Evolutionary conservation across 169 alveolate genomes (phyloP).

Genomic region (Babesia ovata): DNA sequence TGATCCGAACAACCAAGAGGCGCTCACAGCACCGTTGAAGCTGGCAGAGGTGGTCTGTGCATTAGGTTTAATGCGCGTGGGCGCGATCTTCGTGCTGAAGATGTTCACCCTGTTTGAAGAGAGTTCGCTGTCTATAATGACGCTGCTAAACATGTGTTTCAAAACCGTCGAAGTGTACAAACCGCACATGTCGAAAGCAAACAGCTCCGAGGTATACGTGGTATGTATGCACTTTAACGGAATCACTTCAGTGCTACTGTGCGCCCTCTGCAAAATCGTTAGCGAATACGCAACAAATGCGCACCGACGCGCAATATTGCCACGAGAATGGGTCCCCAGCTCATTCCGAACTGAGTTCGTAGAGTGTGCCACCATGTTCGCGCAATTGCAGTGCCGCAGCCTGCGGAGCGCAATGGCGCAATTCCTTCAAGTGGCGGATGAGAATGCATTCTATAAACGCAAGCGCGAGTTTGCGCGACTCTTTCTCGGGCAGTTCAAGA

Average conservation of each 20-base stretch:
- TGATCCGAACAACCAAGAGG: conserved; percentile 77
- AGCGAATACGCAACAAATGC: conserved; percentile 26
- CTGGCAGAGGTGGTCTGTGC: conserved; percentile 78
- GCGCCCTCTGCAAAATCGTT: conserved; percentile 64
- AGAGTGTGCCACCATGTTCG: conserved; percentile 72
- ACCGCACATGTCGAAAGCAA: conserved; percentile 72
- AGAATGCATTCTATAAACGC: conserved; percentile 46
- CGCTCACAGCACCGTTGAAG: conserved; percentile 71
- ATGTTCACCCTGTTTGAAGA: conserved; percentile 76
- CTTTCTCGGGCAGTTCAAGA: conserved; percentile 44
- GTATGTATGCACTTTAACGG: conserved; percentile 75
- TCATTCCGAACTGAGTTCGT: conserved; percentile 72
- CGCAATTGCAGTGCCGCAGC: conserved; percentile 63
- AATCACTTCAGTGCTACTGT: conserved; percentile 73
- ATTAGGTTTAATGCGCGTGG: conserved; percentile 75
- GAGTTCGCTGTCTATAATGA: conserved; percentile 68
- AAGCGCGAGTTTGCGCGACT: conserved; percentile 63
- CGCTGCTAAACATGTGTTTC: conserved; percentile 74
- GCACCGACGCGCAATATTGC: conserved; percentile 50
- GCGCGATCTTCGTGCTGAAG: conserved; percentile 73
- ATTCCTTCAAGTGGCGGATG: conserved; percentile 44
- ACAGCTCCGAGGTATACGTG: conserved; percentile 74
- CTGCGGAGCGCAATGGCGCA: conserved; percentile 41
- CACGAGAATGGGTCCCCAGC: conserved; percentile 75
- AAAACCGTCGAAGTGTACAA: conserved; percentile 73